Base-by-base conservation (phyloP, 352 stramenopile genomes). In the Phytophthora tubulina region DNA sequence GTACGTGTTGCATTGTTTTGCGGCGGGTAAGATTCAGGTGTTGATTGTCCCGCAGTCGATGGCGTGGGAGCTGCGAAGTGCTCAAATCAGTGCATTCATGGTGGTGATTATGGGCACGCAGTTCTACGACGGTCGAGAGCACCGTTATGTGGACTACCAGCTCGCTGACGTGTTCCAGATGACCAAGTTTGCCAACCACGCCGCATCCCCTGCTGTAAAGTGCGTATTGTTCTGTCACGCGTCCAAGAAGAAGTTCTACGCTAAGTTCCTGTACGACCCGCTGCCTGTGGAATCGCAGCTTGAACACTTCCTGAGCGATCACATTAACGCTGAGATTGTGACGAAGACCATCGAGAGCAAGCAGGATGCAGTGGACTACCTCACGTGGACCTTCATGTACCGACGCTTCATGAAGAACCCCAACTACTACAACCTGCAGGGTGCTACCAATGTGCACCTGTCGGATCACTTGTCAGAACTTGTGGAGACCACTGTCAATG, bases 311-410 rank as follows among this genome's bases (percentile, higher is more conserved):
- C 73, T 99, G 63, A 98, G 97, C 68, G 98, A 99, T 78, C 97
- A 99, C 76, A 89, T 99, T 33, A 99, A 99, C 70, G 98, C 98
- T 13, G 98, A 99, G 73, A 98, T 99, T 75, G 98, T 99, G 30
- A 99, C 96, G 0, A 98, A 99, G 78, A 99, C 94, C 8, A 98
- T 99, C 56, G 96, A 98, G 70, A 98, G 88, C 75, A 99, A 99
- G 86, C 97, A 99, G 72, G 98, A 99, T 57, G 97, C 97, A 0
- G 96, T 99, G 39, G 98, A 99, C 71, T 99, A 99, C 77, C 84
- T 99, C 30, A 99, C 98, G 42, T 99, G 98, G 98, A 99, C 98
- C 2, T 98, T 99, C 57, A 96, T 99, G 84, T 99, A 99, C 79
- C 93, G 98, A 5, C 94, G 98, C 8, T 79, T 99, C 35, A 91